Conservation (phyloP, 2,329 filamentous ascomycete genomes). For the Botrytis deweyae region DNA sequence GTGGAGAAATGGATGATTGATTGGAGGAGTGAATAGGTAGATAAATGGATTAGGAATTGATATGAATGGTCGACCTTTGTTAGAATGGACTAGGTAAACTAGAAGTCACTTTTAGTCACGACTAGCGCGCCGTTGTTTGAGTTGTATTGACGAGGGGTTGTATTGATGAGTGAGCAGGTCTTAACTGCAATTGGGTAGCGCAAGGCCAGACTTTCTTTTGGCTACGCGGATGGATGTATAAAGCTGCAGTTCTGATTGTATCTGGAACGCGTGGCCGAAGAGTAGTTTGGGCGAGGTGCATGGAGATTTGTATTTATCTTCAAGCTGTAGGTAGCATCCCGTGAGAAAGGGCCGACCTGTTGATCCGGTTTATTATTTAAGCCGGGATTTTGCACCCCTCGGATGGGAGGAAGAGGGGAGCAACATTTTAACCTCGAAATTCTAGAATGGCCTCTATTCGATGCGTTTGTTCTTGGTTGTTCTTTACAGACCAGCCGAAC, state of each 20-base stretch:
- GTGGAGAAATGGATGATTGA: neutral
- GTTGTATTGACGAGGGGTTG: neutral
- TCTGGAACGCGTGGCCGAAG: neutral
- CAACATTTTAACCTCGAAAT: neutral
- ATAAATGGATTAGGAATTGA: neutral
- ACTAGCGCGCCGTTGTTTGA: neutral
- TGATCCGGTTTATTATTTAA: neutral
- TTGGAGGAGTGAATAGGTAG: neutral
- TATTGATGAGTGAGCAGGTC: neutral
- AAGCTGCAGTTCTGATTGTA: neutral
- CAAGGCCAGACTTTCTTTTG: neutral
- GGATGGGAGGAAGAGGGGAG: neutral
- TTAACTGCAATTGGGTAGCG: neutral
- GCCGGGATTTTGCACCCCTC: neutral
- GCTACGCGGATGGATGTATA: neutral
- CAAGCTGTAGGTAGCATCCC: neutral
- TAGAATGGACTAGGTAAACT: neutral
- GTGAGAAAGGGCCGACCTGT: neutral
- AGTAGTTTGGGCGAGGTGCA: neutral
- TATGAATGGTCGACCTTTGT: neutral
- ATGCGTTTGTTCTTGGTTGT: neutral
- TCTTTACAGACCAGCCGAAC: neutral
- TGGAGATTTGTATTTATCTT: neutral
- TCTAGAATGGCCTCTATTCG: neutral
- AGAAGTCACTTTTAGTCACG: neutral